A percentile compares a stretch with the other conserved stretches of the same genome.
These are phyloP conservation scores for Angophora floribunda DNA, from an alignment of 345 rosid genomes.

Conservation along the genomic window DNA sequence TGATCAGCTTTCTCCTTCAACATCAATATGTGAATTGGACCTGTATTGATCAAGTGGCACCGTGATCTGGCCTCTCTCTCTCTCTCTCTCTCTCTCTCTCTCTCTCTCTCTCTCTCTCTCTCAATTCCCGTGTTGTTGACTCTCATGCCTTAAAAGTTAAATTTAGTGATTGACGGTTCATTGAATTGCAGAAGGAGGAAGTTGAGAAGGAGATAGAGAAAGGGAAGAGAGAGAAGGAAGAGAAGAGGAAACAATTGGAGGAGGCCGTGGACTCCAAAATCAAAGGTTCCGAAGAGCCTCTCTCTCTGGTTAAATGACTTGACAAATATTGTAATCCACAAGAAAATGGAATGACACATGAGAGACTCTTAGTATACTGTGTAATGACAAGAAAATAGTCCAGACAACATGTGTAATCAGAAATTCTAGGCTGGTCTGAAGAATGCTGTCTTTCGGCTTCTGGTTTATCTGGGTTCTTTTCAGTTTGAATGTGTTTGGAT, in stretches of 20 bases:
- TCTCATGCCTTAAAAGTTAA: neutral
- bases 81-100: neutral
- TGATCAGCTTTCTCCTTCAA: neutral
- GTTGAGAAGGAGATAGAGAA: constrained; percentile 1
- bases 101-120: neutral
- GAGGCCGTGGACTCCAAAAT: neutral
- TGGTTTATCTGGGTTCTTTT: neutral
- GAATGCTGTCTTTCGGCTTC: neutral
- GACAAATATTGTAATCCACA: neutral
- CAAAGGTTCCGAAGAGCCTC: neutral
- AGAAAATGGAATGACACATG: neutral
- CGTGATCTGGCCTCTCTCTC: neutral
- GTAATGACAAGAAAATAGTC: neutral
- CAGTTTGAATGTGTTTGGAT: neutral
- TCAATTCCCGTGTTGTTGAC: neutral
- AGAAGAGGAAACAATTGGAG: constrained; percentile 3
- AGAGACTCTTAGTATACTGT: neutral
- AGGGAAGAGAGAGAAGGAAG: constrained; percentile 4
- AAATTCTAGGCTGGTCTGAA: neutral
- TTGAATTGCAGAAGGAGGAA: constrained; percentile 4
- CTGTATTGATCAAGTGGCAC: neutral
- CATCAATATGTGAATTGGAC: neutral
- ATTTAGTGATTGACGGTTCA: neutral
- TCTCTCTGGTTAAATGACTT: neutral
- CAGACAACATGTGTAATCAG: neutral